Evolutionary conservation across 2,329 filamentous ascomycete species (phyloP), one percentile per base, ranked within the genome.

Genomic region (Trichoderma koningii): DNA sequence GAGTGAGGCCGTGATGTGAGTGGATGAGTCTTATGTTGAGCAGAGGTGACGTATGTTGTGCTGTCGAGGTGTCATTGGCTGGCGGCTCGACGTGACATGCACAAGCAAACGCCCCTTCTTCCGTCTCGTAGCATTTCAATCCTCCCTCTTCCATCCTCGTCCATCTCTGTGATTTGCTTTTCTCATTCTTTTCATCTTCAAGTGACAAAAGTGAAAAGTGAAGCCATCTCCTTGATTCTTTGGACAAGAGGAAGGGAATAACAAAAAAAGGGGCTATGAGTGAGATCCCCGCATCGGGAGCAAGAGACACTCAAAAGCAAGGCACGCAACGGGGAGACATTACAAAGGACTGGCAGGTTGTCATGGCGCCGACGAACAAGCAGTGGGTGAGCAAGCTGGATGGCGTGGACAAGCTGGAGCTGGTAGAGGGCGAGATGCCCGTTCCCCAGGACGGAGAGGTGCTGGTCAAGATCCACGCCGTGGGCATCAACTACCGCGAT

Each of bases 321-420:
- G 5, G 42, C 5, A 5, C 47, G 17, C 23, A 21, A 30, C 48
- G 26, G 5, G 12, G n/a, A 15, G 38, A 57, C 10, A 44, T 44
- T 12, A 30, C 26, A 7, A 12, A 14, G 7, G 48, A 21, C 34
- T 65, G 47, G 38, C 38, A 52, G 41, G 21, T 26, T 19, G 19
- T 38, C 38, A 65, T 65, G 63, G 55, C 55, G 21, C 48, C 63
- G n/a, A 53, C 47, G 9, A 76, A 71, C 59, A 74, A 78, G 72
- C 81, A 85, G 74, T 88, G 85, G 86, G 76, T 80, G 17, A 85
- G 83, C 2, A 75, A 75, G 48, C 81, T 86, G 69, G 78, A 85
- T 70, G 85, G 85, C 10, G 70, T 88, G 23, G 82, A 85, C 56
- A 83, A 84, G 66, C 77, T 88, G 30, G 72, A 74, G 55, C 72